Percentiles rank a stretch among this genome's conserved stretches.
phyloP scores from a whole-genome alignment of 1,139 yeast species.

The Magnusiomyces suaveolens region DNA sequence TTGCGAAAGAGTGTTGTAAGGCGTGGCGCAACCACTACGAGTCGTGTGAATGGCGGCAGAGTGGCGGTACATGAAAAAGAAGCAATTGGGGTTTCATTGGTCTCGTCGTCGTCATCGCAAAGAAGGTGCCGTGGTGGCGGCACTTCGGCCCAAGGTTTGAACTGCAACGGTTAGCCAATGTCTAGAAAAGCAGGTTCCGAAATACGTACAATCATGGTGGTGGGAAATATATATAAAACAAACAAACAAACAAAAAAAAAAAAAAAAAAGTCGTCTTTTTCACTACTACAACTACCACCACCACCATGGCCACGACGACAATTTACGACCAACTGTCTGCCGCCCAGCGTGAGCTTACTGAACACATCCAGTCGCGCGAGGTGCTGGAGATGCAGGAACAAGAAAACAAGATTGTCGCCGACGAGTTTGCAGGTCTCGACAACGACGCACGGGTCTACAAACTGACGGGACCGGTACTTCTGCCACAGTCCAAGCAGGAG shows the following conservation, averaged over 20 bases:
- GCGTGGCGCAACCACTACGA: constrained; percentile 19
- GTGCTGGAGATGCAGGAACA: constrained; percentile 59
- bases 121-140: constrained; percentile 48
- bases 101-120: constrained; percentile 35
- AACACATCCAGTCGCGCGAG: constrained; percentile 38
- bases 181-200: constrained; percentile 38
- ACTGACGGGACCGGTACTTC: constrained; percentile 80
- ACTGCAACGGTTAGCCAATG: constrained; percentile 44
- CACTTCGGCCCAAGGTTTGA: constrained; percentile 48
- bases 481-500: constrained; percentile 79
- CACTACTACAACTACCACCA: too few species aligned
- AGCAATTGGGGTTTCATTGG: too few species aligned
- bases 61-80: too few species aligned
- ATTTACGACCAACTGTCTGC: background rate
- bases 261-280: background rate
- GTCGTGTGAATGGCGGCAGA: too few species aligned
- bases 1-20: constrained; percentile 9
- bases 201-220: background rate
- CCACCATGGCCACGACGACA: too few species aligned
- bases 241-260: background rate
- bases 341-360: constrained; percentile 2
- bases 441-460: constrained; percentile 69
- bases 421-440: constrained; percentile 24
- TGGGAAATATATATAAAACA: too few species aligned
- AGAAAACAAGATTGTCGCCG: constrained; percentile 84